Evolutionary conservation across 192 early-diverging fungal genomes (phyloP).

Genomic region (Borealophlyctis nickersoniae): DNA sequence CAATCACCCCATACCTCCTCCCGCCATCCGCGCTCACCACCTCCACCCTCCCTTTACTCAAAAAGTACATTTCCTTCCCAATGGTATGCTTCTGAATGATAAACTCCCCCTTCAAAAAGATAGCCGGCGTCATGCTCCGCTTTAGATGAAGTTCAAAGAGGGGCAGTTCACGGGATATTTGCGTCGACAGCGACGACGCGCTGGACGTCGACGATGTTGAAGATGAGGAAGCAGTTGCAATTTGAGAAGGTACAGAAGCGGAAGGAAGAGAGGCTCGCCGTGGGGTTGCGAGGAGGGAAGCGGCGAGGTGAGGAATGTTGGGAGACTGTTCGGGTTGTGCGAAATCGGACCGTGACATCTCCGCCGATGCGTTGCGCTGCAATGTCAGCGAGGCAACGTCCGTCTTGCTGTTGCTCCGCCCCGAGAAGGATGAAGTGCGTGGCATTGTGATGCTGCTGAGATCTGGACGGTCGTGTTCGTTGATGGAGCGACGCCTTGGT

Average conservation of each 20-base stretch:
- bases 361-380: not conserved
- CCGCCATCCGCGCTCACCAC: slow-evolving; percentile 38
- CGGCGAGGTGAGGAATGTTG: not conserved
- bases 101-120: slow-evolving; percentile 34
- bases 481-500: not conserved
- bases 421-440: too few relatives aligned
- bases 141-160: slow-evolving; percentile 37
- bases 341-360: not conserved
- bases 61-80: slow-evolving; percentile 47
- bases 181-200: not conserved
- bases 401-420: not conserved
- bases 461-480: not conserved
- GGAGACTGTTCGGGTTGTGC: not conserved
- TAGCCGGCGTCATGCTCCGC: slow-evolving; percentile 30
- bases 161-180: slow-evolving; percentile 35
- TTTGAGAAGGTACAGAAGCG: not conserved
- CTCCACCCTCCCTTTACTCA: slow-evolving; percentile 43
- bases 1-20: slow-evolving; percentile 35
- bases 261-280: slow-evolving; percentile 2
- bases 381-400: not conserved
- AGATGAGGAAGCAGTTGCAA: not conserved
- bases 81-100: slow-evolving; percentile 44
- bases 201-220: not conserved
- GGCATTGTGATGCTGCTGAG: not conserved
- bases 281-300: not conserved